phyloP scores from a whole-genome alignment of 2,329 filamentous ascomycete genomes.

The Botrytis cinerea region DNA sequence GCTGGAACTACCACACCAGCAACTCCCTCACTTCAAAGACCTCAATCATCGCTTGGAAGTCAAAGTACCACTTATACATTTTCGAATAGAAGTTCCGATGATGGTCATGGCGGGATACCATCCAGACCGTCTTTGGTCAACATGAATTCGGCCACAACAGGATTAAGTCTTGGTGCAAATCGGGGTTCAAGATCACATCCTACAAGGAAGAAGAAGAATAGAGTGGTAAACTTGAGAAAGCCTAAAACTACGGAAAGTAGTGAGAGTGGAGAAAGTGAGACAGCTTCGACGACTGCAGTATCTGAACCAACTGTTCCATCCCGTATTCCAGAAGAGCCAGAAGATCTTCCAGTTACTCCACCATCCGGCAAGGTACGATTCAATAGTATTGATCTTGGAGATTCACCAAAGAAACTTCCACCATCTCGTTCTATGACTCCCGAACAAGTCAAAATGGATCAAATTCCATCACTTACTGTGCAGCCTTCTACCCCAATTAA shows the following conservation, averaged over 20 bases:
- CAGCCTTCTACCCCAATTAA: conserved; percentile 30
- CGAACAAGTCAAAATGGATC: conserved; percentile 28
- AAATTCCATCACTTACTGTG: conserved; percentile 6
- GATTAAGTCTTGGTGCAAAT: conserved; percentile 63
- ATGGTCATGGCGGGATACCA: conserved; percentile 55
- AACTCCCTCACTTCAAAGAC: conserved; percentile 58
- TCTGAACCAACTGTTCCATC: conserved; percentile 61
- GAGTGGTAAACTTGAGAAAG: conserved; percentile 78
- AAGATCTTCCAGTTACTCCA: conserved; percentile 56
- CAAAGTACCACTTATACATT: conserved; percentile 69
- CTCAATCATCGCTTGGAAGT: conserved; percentile 61
- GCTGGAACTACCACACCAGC: conserved; percentile 40
- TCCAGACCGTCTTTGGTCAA: conserved; percentile 68
- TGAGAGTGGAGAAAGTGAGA: conserved; percentile 43
- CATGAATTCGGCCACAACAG: conserved; percentile 60
- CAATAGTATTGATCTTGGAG: conserved; percentile 43
- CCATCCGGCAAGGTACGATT: conserved; percentile 45
- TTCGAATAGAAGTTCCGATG: conserved; percentile 65
- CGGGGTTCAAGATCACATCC: conserved; percentile 56
- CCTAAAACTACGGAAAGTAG: conserved; percentile 50
- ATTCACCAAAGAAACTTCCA: conserved; percentile 40
- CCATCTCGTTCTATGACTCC: conserved; percentile 22
- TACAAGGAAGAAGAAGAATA: conserved; percentile 77
- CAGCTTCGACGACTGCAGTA: conserved; percentile 58
- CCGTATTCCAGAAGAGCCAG: conserved; percentile 61